These are phyloP conservation scores for Didymellaceae sp. DNA, from an alignment of 2,329 filamentous ascomycete species.

Conservation along the genomic window DNA sequence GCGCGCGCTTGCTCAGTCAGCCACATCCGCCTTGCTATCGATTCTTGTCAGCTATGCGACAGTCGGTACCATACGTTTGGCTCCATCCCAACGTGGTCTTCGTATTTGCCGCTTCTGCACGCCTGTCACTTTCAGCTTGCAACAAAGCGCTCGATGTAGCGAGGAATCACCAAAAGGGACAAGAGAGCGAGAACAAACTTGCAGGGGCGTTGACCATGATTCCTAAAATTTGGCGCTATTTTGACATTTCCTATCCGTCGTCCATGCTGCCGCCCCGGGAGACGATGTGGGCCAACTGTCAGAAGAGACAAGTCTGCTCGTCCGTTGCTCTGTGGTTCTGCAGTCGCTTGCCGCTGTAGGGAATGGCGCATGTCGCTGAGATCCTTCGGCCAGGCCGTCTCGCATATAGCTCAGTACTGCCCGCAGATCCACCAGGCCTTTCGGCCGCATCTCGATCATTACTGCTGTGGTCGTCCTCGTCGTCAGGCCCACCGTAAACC, in stretches of 20 bases:
- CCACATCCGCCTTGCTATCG: constrained; percentile 9
- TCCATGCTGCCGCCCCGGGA: constrained; percentile 5
- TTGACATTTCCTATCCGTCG: background rate
- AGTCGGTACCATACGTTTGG: background rate
- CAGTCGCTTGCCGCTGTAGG: constrained; percentile 4
- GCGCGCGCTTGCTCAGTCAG: constrained; percentile 5
- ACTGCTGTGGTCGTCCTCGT: background rate
- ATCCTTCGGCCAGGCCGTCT: constrained; percentile 4
- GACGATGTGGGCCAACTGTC: constrained; percentile 9
- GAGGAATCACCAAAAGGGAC: background rate
- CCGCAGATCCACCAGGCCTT: background rate
- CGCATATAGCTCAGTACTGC: constrained; percentile 10
- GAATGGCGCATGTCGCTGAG: background rate
- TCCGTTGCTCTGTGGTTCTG: background rate
- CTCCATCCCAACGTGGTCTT: background rate
- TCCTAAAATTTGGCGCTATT: background rate
- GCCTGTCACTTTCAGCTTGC: constrained; percentile 7
- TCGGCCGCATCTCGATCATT: background rate
- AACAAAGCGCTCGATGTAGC: background rate
- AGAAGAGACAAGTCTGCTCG: background rate
- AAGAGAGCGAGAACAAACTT: constrained; percentile 4
- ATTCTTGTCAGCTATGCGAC: background rate
- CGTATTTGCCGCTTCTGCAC: constrained; percentile 7
- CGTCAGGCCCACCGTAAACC: background rate
- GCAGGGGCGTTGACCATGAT: constrained; percentile 5